These are phyloP conservation scores for Ascochyta viciae-villosae DNA, from an alignment of 2,329 filamentous ascomycete genomes.

Conservation along the genomic window DNA sequence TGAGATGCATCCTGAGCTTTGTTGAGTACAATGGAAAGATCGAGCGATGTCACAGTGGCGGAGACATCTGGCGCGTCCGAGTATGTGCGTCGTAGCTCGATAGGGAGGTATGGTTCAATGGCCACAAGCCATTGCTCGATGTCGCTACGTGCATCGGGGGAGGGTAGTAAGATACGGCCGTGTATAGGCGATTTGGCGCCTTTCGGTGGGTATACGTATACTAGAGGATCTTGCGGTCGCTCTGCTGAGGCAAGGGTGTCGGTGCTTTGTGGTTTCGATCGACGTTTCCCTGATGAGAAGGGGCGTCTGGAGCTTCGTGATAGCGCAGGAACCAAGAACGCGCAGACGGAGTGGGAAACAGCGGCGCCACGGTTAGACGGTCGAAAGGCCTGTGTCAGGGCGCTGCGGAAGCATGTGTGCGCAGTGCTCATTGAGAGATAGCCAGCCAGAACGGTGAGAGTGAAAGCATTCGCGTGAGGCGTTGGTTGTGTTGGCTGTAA, in stretches of 20 bases:
- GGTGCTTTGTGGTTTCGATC: slow-evolving; percentile 14
- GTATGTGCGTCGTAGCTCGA: slow-evolving; percentile 34
- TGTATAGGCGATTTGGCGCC: slow-evolving; percentile 7
- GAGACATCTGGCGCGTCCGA: slow-evolving; percentile 17
- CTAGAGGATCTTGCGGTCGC: not conserved
- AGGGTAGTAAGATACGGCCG: slow-evolving; percentile 25
- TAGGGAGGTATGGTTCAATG: slow-evolving; percentile 49
- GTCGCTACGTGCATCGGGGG: slow-evolving; percentile 29
- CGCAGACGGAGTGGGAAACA: slow-evolving; percentile 36
- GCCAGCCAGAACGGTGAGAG: slow-evolving; percentile 20
- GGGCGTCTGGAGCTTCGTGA: slow-evolving; percentile 30
- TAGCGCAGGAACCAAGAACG: slow-evolving; percentile 46
- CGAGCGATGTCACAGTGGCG: slow-evolving; percentile 30
- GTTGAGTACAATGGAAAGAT: slow-evolving; percentile 36
- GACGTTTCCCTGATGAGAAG: slow-evolving; percentile 34
- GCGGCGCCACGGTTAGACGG: slow-evolving; percentile 28
- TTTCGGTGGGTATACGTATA: slow-evolving; percentile 19
- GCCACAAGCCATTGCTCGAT: slow-evolving; percentile 44
- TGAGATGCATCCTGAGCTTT: slow-evolving; percentile 39
- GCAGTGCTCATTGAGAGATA: slow-evolving; percentile 47
- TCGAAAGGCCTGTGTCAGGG: slow-evolving; percentile 47
- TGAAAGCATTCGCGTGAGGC: slow-evolving; percentile 22
- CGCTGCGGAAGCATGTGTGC: slow-evolving; percentile 47
- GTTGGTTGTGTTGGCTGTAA: slow-evolving; percentile 20
- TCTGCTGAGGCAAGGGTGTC: slow-evolving; percentile 2